These are phyloP conservation scores for Ophiocordyceps camponoti-leonardi DNA, from an alignment of 2,329 filamentous ascomycete genomes.

Conservation along the genomic window DNA sequence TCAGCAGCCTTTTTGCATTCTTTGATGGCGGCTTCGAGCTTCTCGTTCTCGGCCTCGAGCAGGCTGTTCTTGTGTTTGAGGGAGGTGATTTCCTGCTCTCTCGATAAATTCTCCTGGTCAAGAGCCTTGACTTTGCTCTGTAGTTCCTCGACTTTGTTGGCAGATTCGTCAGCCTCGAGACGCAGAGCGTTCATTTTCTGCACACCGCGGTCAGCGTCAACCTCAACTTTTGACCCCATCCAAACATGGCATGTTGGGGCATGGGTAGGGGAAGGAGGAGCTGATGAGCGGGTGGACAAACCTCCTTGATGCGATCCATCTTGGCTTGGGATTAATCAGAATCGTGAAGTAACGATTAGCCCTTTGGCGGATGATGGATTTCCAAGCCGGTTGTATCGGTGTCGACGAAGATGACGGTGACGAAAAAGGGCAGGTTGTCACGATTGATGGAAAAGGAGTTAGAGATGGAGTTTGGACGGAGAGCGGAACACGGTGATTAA, in stretches of 20 bases:
- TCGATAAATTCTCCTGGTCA: conserved; percentile 87
- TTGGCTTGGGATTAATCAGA: conserved; percentile 5
- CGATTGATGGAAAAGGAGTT: conserved; percentile 11
- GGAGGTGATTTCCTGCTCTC: conserved; percentile 97
- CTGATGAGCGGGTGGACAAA: conserved; percentile 26
- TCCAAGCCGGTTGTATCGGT: conserved; percentile 10
- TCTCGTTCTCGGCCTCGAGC: conserved; percentile 81
- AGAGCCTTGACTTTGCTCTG: conserved; percentile 73
- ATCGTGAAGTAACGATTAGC: not conserved
- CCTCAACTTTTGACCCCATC: not conserved
- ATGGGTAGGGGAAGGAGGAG: conserved; percentile 10
- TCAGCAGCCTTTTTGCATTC: conserved; percentile 76
- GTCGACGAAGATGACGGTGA: conserved; percentile 8
- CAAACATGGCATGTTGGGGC: not conserved
- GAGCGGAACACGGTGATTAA: not conserved
- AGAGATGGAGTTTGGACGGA: conserved; percentile 3
- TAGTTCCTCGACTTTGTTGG: conserved; percentile 71
- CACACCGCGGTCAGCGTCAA: conserved; percentile 1
- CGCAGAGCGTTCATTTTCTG: conserved; percentile 94
- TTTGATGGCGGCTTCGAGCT: conserved; percentile 69
- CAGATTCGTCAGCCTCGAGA: conserved; percentile 77
- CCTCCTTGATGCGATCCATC: conserved; percentile 87
- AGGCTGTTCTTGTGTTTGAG: conserved; percentile 89
- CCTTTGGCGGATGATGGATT: not conserved
- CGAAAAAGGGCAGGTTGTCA: conserved; percentile 11